Evolutionary conservation across 139 green algal species (phyloP).

Genomic region (Haematococcus lacustris): DNA sequence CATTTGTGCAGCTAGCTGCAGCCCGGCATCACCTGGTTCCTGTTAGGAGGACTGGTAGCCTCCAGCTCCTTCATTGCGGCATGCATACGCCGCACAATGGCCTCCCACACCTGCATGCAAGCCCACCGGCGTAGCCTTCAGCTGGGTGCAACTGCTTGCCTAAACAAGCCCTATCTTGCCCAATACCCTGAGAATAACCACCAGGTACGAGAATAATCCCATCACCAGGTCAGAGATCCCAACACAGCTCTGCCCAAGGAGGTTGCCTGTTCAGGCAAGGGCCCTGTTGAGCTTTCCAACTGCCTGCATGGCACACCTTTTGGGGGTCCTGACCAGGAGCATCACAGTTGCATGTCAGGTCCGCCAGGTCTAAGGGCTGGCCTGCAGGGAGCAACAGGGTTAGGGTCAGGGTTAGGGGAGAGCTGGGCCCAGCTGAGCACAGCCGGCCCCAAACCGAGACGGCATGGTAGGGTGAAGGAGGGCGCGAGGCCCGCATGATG

Average conservation of each 20-base stretch:
- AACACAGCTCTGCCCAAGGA: background rate
- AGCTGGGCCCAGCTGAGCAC: too few relatives aligned
- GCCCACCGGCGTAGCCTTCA: background rate
- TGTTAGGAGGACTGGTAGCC: background rate
- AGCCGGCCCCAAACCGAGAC: too few relatives aligned
- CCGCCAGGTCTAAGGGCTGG: conserved; percentile 14
- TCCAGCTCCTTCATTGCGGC: background rate
- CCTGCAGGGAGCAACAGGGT: conserved; percentile 8
- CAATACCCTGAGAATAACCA: background rate
- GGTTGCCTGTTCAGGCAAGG: background rate
- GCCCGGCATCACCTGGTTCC: background rate
- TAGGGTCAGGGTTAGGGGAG: background rate
- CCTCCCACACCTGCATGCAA: background rate
- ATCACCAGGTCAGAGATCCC: background rate
- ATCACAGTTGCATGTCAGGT: conserved; percentile 18
- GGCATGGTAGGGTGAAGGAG: too few relatives aligned
- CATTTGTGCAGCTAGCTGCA: background rate
- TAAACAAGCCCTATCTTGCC: background rate
- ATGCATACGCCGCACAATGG: background rate
- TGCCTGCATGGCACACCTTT: conserved; percentile 10
- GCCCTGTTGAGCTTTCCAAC: too few relatives aligned
- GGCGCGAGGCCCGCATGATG: too few relatives aligned
- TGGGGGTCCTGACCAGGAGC: conserved; percentile 15
- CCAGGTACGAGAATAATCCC: background rate
- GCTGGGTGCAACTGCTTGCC: background rate